Evolutionary conservation across 495 filamentous ascomycete genomes (phyloP).

Genomic region (Aspergillus campestris): DNA sequence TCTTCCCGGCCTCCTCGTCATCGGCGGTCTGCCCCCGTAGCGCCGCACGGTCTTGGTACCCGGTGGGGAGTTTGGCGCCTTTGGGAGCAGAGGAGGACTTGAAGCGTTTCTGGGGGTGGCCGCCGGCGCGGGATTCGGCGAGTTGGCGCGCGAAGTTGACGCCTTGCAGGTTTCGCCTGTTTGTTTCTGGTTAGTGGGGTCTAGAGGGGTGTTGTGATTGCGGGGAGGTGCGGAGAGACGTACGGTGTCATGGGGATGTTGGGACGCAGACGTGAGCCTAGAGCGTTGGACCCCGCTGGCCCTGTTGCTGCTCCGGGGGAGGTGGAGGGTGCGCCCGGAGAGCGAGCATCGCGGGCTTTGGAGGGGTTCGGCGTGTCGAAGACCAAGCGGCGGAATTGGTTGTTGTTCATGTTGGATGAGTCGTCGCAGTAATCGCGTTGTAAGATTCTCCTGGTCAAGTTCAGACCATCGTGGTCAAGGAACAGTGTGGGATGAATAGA

Average conservation of each 20-base stretch:
- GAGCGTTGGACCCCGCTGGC: background rate
- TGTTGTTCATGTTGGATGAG: conserved; percentile 71
- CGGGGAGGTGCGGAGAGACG: conserved; percentile 9
- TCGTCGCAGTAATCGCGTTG: no score
- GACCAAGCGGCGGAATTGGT: conserved; percentile 87
- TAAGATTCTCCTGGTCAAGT: no score
- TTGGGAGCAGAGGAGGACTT: conserved; percentile 72
- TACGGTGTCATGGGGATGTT: conserved; percentile 87
- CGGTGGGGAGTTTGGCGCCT: conserved; percentile 66
- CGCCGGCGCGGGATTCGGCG: conserved; percentile 59
- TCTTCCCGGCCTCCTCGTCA: conserved; percentile 22
- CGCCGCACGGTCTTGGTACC: conserved; percentile 81
- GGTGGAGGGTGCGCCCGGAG: conserved; percentile 1
- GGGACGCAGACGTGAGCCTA: conserved; percentile 54
- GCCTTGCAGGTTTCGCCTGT: conserved; percentile 59
- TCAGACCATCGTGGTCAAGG: no score
- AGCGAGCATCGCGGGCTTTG: conserved; percentile 14
- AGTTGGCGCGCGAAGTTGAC: conserved; percentile 80
- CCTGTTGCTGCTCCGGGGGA: background rate
- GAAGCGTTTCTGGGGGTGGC: conserved; percentile 55
- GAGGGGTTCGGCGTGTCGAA: conserved; percentile 33
- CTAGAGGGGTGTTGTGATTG: background rate
- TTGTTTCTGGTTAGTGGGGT: conserved; percentile 17
- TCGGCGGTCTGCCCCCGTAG: conserved; percentile 31
- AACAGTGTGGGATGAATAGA: no score